Conservation (phyloP, 2,329 filamentous ascomycete species). For the Trichophyton verrucosum region DNA sequence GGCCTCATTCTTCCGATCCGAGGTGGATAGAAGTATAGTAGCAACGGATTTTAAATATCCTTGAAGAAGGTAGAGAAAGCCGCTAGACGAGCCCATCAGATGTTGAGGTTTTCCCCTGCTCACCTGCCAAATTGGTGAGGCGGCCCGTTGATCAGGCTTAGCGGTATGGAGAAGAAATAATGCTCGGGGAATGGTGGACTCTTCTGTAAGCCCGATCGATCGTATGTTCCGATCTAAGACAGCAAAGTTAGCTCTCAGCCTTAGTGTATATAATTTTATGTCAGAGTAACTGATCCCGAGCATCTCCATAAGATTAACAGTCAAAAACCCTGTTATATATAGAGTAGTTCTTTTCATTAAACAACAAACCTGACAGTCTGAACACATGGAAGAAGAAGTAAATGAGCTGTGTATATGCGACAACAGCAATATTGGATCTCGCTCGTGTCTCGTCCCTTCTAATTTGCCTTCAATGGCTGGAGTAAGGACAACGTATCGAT, state of each 20-base stretch:
- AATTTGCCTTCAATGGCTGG: not conserved
- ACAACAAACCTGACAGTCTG: not conserved
- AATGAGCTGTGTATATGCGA: not conserved
- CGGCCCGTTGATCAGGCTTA: not conserved
- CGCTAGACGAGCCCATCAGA: not conserved
- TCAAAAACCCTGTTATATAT: slow-evolving; percentile 2
- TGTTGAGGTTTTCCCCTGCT: not conserved
- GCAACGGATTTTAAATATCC: not conserved
- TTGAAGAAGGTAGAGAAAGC: not conserved
- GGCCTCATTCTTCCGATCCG: not conserved
- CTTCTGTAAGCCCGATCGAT: not conserved
- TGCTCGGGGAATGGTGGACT: not conserved
- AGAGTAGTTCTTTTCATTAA: not conserved
- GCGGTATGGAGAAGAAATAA: not conserved
- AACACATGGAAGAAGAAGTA: not conserved
- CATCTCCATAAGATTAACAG: not conserved
- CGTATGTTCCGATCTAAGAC: slow-evolving; percentile 5
- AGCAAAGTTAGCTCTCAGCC: not conserved
- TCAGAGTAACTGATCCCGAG: not conserved
- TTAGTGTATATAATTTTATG: not conserved
- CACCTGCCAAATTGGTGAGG: slow-evolving; percentile 4
- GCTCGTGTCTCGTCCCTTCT: not conserved
- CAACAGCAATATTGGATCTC: not conserved
- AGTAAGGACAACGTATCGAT: not conserved
- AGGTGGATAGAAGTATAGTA: not conserved